A percentile compares a stretch with the other conserved stretches of the same genome.
Conservation (phyloP, 768 basidiomycete genomes). For the Tulasnella sp. region DNA sequence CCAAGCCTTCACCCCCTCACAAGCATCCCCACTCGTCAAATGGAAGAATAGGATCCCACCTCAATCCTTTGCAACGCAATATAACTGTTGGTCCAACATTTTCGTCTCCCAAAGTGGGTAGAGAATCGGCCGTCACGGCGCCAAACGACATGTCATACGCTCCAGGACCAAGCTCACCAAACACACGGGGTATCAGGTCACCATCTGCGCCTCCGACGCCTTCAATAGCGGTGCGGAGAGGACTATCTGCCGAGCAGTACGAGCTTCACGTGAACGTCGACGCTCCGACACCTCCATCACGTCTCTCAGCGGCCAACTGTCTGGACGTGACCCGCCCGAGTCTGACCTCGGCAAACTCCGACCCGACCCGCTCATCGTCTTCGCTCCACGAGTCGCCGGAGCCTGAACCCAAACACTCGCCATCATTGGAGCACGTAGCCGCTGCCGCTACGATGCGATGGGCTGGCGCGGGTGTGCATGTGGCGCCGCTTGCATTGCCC, state of each 20-base stretch:
- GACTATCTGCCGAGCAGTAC: too few species aligned
- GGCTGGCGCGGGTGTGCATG: constrained; percentile 73
- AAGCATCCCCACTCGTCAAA: neutral
- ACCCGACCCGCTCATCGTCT: too few species aligned
- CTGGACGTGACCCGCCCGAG: neutral
- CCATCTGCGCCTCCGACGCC: neutral
- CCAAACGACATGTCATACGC: too few species aligned
- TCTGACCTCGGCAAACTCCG: neutral
- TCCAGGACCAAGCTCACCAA: too few species aligned
- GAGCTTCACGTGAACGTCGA: too few species aligned
- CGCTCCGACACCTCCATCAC: too few species aligned
- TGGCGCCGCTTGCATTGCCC: constrained; percentile 78
- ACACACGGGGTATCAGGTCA: too few species aligned
- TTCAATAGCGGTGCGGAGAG: neutral
- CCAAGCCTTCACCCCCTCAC: constrained; percentile 39
- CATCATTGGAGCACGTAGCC: neutral
- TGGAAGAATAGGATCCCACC: too few species aligned
- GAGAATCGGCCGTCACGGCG: too few species aligned
- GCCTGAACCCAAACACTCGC: neutral
- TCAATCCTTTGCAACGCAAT: neutral
- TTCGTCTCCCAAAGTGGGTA: too few species aligned
- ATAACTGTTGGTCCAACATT: neutral
- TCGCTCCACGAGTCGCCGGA: neutral
- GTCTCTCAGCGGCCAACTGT: too few species aligned
- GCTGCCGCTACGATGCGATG: constrained; percentile 69